Base-by-base conservation (phyloP, 2,329 filamentous ascomycete species). In the Coniochaeta ligniaria region DNA sequence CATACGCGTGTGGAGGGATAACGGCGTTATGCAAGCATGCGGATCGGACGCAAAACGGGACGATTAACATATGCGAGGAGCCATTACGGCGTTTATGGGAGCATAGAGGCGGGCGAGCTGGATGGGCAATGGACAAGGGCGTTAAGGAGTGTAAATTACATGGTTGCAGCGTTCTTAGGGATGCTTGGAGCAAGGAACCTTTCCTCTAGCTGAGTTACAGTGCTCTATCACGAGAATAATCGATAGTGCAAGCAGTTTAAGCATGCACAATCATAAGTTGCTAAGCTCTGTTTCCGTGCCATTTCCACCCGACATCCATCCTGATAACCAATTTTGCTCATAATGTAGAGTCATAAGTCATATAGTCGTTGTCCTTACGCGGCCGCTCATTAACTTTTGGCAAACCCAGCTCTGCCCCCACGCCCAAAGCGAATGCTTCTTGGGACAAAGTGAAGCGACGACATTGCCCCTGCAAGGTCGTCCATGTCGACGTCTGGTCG, bases 361-460 rank as follows among this genome's bases (percentile, higher is more conserved):
- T 52, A 52, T 11, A 31, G 28, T 33, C 28, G 11, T 59, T 41
- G 38, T n/a, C 22, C 24, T 20, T 22, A 28, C 28, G 31, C 5
- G 20, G 20, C 22, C 43, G 6, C 33, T 56, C 8, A 60, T 68
- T 72, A 83, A 66, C 70, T 74, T 67, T 74, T 83, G 35, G 80
- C 73, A 65, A 87, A 84, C 0, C 83, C 83, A 45, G 78, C 72
- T 61, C 78, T 80, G 56, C 80, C 75, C 54, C 75, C 79, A 61
- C 83, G 79, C 16, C 87, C 87, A 70, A 91, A 90, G 11, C 82
- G 81, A 58, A 91, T 75, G 66, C 83, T 88, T 22, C 80, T 78
- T 20, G 90, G 90, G 6, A 92, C 80, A 67, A 93, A 91, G 59
- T 84, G 84, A 62, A 93, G 74, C 3, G 87, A 78, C 1, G 88